Base-by-base conservation (phyloP, 2,329 filamentous ascomycete genomes). In the Colletotrichum sp. region DNA sequence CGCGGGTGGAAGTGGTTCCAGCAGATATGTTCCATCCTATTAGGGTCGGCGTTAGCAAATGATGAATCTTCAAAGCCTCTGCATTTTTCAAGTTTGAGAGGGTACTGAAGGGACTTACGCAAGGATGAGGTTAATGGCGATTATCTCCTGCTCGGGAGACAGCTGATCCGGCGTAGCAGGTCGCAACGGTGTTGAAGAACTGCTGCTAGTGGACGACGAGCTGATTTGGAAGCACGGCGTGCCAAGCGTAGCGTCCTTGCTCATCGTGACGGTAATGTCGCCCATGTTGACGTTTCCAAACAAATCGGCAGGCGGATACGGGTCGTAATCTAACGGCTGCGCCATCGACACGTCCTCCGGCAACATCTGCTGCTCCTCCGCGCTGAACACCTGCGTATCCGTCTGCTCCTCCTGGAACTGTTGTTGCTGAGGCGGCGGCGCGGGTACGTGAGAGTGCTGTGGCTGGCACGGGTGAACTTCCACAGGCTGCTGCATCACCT, bases 41-140 rank as follows among this genome's bases (percentile, higher is more conserved):
- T 1, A n/a, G 10, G n/a, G n/a, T 52, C n/a, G 9, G 1, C 9
- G 43, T 78, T 73, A 77, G 69, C 24, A 24, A 12, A 24, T 3
- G 24, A 24, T n/a, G n/a, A 30, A 30, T 3, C 8, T 3, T 30
- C 28, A 30, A 30, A 30, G 28, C 3, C 28, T 30, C 3, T 30
- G 28, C 28, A 30, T n/a, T n/a, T n/a, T n/a, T n/a, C n/a, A n/a
- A n/a, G n/a, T n/a, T n/a, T n/a, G n/a, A n/a, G n/a, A n/a, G n/a
- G n/a, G n/a, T n/a, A n/a, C 32, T 15, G 32, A 24, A 66, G 48
- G 5, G 12, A 80, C 87, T 78, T 83, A 90, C 89, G 87, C 85
- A 26, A 91, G 83, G 72, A 91, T 89, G 69, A 91, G 89, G 81
- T 91, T 90, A 77, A 91, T 85, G 21, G 84, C 88, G 58, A 83